Conservation (phyloP, 371 early-diverging fungal genomes). For the Smittium culicis region DNA sequence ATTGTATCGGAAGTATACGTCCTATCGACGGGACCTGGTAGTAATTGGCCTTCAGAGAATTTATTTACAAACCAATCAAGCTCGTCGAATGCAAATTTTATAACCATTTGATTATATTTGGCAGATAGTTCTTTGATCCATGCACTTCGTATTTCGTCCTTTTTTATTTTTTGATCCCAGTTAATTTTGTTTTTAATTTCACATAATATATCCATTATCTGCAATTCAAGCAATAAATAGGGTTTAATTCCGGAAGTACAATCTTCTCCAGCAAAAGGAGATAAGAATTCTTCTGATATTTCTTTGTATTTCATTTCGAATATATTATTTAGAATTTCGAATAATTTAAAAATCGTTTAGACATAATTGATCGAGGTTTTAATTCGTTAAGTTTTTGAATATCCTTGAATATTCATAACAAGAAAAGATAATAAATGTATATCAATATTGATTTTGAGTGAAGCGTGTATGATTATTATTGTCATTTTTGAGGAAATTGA, state of each 20-base stretch:
- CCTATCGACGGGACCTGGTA: constrained; percentile 26
- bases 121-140: constrained; percentile 24
- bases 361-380: no score
- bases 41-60: constrained; percentile 12
- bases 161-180: constrained; percentile 30
- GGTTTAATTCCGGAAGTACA: background rate
- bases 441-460: no score
- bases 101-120: background rate
- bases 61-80: background rate
- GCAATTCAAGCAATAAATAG: constrained; percentile 16
- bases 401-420: no score
- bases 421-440: no score
- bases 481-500: no score
- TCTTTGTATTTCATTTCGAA: background rate
- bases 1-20: constrained; percentile 29
- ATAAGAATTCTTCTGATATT: background rate
- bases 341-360: no score
- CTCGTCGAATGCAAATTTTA: constrained; percentile 2
- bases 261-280: background rate
- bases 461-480: no score
- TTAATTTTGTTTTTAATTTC: constrained; percentile 33
- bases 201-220: constrained; percentile 18
- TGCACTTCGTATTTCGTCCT: constrained; percentile 18
- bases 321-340: no score
- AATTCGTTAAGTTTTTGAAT: no score